A percentile compares a stretch with the other conserved stretches of the same genome.
Evolutionary conservation across 129 eudicot species (phyloP).

Genomic region (Arctium lappa): DNA sequence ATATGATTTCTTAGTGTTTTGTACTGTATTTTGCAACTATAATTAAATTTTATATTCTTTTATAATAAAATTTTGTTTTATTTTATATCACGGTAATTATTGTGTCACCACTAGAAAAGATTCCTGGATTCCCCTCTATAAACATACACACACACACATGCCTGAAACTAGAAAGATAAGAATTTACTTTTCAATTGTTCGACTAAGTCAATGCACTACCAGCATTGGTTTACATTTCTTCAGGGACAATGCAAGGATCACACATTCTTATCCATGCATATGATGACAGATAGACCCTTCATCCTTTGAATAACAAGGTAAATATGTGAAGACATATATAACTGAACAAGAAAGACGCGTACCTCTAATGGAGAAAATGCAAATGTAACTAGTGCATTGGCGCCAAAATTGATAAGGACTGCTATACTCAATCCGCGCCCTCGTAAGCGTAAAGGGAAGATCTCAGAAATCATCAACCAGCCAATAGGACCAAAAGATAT

Average conservation of each 20-base stretch:
- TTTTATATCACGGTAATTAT: not conserved
- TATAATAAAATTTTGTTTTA: too few relatives aligned
- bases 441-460: slow-evolving; percentile 87
- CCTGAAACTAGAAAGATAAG: not conserved
- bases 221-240: not conserved
- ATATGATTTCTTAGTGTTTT: too few relatives aligned
- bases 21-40: not conserved
- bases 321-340: not conserved
- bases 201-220: not conserved
- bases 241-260: not conserved
- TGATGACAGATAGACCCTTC: not conserved
- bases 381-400: slow-evolving; percentile 91
- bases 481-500: slow-evolving; percentile 98
- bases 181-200: not conserved
- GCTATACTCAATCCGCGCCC: slow-evolving; percentile 94
- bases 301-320: not conserved
- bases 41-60: not conserved
- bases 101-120: not conserved
- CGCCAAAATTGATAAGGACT: slow-evolving; percentile 81
- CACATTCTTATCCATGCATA: not conserved
- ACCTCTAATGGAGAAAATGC: slow-evolving; percentile 93
- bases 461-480: slow-evolving; percentile 96
- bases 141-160: too few relatives aligned
- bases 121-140: too few relatives aligned
- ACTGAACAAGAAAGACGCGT: not conserved